Conservation (phyloP, 2,329 filamentous ascomycete genomes). For the Hirsutella rhossiliensis region DNA sequence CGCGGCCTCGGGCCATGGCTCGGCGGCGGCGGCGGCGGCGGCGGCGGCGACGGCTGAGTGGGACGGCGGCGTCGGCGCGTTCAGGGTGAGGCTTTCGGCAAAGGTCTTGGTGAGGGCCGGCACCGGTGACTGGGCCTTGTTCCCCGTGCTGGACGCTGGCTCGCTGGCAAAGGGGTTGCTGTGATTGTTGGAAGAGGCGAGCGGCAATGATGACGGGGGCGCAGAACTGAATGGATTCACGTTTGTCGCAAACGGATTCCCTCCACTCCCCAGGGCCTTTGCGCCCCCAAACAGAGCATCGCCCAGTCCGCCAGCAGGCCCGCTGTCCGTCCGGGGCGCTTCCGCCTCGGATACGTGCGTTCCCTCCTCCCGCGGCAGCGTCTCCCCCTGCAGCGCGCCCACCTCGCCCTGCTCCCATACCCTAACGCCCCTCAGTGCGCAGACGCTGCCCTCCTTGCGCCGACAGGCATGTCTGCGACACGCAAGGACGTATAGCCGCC, state of each 20-base stretch:
- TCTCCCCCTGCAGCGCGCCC: constrained; percentile 17
- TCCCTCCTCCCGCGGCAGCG: constrained; percentile 17
- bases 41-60: constrained; percentile 8
- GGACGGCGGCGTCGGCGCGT: constrained; percentile 31
- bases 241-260: constrained; percentile 50
- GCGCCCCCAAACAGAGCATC: constrained; percentile 56
- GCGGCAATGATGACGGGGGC: constrained; percentile 9
- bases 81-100: constrained; percentile 64
- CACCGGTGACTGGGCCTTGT: constrained; percentile 11
- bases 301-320: constrained; percentile 34
- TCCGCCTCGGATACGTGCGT: constrained; percentile 21
- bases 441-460: constrained; percentile 70
- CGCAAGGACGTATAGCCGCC: constrained; percentile 75
- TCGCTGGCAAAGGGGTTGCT: constrained; percentile 17
- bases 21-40: constrained; percentile 28
- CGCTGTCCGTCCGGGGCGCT: constrained; percentile 10
- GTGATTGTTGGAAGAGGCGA: too few relatives aligned
- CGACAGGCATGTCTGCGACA: constrained; percentile 71
- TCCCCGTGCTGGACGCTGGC: constrained; percentile 17
- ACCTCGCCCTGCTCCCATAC: constrained; percentile 30
- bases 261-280: constrained; percentile 28
- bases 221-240: constrained; percentile 33
- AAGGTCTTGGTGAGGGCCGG: constrained; percentile 47
- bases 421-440: constrained; percentile 59
- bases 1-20: constrained; percentile 64